Conservation (phyloP, 768 basidiomycete species). For the Tulasnella sp. region DNA sequence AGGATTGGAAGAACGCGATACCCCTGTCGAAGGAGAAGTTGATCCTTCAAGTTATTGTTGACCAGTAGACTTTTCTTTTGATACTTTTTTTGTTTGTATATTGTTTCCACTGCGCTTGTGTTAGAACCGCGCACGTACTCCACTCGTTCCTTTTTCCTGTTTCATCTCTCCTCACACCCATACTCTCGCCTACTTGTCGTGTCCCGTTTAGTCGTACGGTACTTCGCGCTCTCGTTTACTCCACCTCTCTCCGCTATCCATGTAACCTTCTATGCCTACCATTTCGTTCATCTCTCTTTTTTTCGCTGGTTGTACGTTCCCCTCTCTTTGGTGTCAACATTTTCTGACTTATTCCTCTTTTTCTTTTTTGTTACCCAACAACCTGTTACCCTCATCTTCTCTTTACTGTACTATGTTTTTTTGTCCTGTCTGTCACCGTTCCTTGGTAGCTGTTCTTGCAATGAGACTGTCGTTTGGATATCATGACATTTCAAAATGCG, state of each 20-base stretch:
- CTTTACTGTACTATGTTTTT: slow-evolving; percentile 1
- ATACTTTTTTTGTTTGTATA: background rate
- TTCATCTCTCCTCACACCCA: background rate
- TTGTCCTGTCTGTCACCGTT: background rate
- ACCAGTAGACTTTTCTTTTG: background rate
- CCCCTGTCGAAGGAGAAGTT: slow-evolving; percentile 4
- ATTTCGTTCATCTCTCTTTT: background rate
- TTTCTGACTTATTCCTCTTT: background rate
- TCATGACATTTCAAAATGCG: background rate
- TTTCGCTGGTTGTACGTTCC: background rate
- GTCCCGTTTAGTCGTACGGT: background rate
- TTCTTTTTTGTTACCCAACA: background rate
- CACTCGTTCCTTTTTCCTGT: background rate
- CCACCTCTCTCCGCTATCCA: background rate
- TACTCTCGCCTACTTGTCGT: background rate
- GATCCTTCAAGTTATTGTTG: slow-evolving; percentile 11
- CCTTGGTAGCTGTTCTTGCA: background rate
- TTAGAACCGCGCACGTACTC: background rate
- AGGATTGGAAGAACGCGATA: slow-evolving; percentile 9
- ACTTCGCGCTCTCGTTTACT: background rate
- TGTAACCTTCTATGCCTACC: background rate
- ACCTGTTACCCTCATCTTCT: background rate
- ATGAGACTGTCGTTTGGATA: background rate
- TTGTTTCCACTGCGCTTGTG: background rate
- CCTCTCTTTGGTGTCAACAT: background rate